A percentile compares a stretch with the other conserved stretches of the same genome.
Evolutionary conservation across 2,329 filamentous ascomycete species (phyloP).

Genomic region (Colletotrichum destructivum): DNA sequence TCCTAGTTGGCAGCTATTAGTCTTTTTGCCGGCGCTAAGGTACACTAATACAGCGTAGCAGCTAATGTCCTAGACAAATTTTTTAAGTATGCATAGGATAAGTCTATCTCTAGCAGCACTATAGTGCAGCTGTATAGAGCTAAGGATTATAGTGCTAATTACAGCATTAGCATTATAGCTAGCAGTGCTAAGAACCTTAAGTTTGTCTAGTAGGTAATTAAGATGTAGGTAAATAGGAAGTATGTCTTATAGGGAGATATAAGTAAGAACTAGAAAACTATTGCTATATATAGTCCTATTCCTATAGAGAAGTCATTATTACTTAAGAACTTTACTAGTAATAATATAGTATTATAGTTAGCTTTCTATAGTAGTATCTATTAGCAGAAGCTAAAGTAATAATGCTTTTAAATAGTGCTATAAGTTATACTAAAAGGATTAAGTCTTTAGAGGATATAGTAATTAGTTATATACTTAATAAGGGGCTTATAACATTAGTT

Average conservation of each 20-base stretch:
- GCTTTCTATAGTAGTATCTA: no score
- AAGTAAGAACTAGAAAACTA: background rate
- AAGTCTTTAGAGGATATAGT: no score
- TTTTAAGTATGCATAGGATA: background rate
- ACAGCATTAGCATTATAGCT: conserved; percentile 50
- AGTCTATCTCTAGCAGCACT: conserved; percentile 31
- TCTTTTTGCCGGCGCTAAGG: conserved; percentile 45
- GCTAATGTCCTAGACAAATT: background rate
- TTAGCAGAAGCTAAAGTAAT: no score
- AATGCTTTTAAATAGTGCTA: no score
- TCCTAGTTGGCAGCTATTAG: conserved; percentile 35
- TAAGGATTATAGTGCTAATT: conserved; percentile 46
- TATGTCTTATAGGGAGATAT: background rate
- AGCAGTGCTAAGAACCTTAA: conserved; percentile 46
- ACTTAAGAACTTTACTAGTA: background rate
- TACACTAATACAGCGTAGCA: conserved; percentile 44
- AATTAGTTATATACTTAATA: no score
- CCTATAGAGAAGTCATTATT: background rate
- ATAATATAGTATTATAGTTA: background rate
- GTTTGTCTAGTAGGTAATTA: conserved; percentile 47
- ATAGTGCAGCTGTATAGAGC: conserved; percentile 50
- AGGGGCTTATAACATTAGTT: no score
- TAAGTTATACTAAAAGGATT: no score
- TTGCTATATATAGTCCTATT: background rate
- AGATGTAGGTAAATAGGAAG: conserved; percentile 41